Base-by-base conservation (phyloP, 2,329 filamentous ascomycete genomes). In the Amphichorda felina region DNA sequence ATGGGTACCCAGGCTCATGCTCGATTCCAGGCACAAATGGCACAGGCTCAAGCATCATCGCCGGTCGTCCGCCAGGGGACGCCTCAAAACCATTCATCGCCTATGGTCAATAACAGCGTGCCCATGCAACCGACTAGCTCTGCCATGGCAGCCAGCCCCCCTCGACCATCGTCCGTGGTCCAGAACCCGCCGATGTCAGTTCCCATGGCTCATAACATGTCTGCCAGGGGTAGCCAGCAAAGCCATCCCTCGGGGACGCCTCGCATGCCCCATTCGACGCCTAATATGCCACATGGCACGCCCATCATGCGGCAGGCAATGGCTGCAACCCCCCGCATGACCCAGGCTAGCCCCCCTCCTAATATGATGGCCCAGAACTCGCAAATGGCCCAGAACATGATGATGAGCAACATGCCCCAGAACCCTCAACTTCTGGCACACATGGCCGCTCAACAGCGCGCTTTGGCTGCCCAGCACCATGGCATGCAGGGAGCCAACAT, bases 91-190 rank as follows among this genome's bases (percentile, higher is more conserved):
- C 70, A 73, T 59, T 79, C 76, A 5, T 80, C 76, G 2, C 77
- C 76, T 8, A 77, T 74, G 64, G 68, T 75, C 64, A 64, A 30
- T 14, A 39, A 33, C 24, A 68, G 68, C 25, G 70, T 71, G 18
- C 60, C 72, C 1, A 81, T 82, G 76, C 73, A 79, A 41, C 66
- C 69, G 25, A 75, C 74, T 19, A 74, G 70, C 33, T 82, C 79
- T 2, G 79, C 69, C 45, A 78, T 82, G 66, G 77, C 75, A 15
- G 74, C 66, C 35, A 84, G 79, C 47, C 80, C 80, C 18, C 64
- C 75, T 14, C 66, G 79, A 30, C 77, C 80, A 13, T 61, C 77
- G 1, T 83, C 79, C 13, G 75, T 77, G 5, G 73, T 75, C 4
- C 76, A 78, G 41, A 72, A 67, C 35, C 68, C 57, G 2, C 62